Evolutionary conservation across 2,329 filamentous ascomycete genomes (phyloP), one percentile per base, ranked within the genome.

Genomic region (Biscogniauxia mediterranea): DNA sequence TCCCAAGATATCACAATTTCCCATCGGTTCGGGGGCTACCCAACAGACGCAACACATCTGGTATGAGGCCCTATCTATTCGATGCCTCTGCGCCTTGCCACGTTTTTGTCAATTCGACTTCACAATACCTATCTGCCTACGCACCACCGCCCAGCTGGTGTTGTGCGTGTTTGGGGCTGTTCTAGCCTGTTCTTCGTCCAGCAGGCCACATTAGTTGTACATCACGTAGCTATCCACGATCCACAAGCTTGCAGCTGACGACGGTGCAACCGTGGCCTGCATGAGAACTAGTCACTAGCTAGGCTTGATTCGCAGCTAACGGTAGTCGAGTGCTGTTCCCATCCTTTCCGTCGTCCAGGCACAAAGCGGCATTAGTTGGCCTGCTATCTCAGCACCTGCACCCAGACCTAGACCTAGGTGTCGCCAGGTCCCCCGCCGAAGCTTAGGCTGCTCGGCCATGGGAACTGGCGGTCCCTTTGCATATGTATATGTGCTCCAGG

Each of bases 51-150:
- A 52, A 56, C 46, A 52, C 61, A 19, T 54, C 8, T 51, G 53
- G 38, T 59, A 58, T 54, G 55, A 52, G 54, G 20, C 55, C 55
- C 56, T 23, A 23, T 5, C 61, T 60, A 62, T 52, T 59, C 59
- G 54, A 32, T 19, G 55, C 38, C 55, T 32, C 53, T 60, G 56
- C 53, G 55, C 54, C 56, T 62, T 63, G 56, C 61, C 63, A 66
- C 62, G 64, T 66, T 64, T 64, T 66, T 55, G 53, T 57, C 50
- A 61, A 51, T 42, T 52, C 51, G 58, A 23, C 11, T 13, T 32
- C 7, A 9, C 7, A 32, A 32, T 32, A 9, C 7, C 28, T 32
- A 8, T 32, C 28, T 9, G 28, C 11, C 28, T 13, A 32, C 28
- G 28, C 7, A 13, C 11, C 28, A 23, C 23, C 23, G 23, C 5